phyloP scores from a whole-genome alignment of 225 moss, liverwort and hornwort genomes.

The Marchantia paleacea region DNA sequence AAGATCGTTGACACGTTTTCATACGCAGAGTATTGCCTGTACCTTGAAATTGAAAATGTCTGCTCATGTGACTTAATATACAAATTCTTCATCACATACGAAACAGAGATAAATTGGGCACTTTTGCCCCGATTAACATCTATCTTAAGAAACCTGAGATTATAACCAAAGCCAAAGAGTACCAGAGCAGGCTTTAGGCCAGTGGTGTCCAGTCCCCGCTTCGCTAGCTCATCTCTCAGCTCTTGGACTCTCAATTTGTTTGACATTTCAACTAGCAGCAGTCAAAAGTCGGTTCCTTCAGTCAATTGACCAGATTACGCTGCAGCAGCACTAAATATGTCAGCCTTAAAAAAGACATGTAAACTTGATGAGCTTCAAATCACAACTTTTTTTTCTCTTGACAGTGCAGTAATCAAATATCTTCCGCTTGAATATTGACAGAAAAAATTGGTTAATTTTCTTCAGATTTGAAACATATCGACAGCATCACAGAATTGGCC shows the following conservation, averaged over 20 bases:
- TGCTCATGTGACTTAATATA: background rate
- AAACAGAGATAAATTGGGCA: background rate
- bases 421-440: background rate
- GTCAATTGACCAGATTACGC: background rate
- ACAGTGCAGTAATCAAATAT: background rate
- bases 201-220: constrained; percentile 66
- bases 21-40: background rate
- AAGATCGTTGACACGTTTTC: background rate
- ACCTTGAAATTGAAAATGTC: background rate
- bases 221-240: constrained; percentile 67
- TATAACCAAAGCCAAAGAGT: background rate
- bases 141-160: background rate
- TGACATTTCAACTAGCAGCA: constrained; percentile 47
- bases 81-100: background rate
- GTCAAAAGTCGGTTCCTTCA: background rate
- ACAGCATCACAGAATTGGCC: no score
- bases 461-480: no score
- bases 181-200: constrained; percentile 79
- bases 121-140: no score
- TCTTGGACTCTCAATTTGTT: constrained; percentile 56
- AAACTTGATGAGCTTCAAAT: background rate
- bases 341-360: background rate
- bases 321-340: background rate
- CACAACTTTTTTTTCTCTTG: background rate
- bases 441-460: background rate